phyloP scores from a whole-genome alignment of 2,329 filamentous ascomycete genomes.

The Xylariaceae sp. region DNA sequence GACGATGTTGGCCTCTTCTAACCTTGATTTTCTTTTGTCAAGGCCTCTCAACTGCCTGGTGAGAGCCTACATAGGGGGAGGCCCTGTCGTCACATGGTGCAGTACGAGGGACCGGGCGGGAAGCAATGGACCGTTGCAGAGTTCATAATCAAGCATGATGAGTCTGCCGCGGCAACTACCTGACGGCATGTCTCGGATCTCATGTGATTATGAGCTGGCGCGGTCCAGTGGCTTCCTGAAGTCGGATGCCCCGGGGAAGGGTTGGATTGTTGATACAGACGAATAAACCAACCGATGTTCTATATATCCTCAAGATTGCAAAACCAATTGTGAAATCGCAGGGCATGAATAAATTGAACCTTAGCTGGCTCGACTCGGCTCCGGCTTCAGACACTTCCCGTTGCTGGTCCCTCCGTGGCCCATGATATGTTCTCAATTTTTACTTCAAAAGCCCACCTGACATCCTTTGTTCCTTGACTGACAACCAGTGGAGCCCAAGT shows the following conservation, averaged over 20 bases:
- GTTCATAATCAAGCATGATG: no score
- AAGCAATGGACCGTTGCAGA: constrained; percentile 19
- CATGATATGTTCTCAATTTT: no score
- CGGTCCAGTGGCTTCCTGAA: background rate
- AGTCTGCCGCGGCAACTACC: no score
- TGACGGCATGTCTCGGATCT: no score
- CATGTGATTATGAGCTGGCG: no score
- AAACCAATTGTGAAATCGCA: background rate
- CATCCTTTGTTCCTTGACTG: no score
- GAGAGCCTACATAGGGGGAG: constrained; percentile 22
- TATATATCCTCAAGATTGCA: constrained; percentile 12
- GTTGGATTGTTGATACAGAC: constrained; percentile 23
- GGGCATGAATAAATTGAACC: background rate
- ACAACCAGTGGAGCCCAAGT: no score
- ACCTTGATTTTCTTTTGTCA: constrained; percentile 28
- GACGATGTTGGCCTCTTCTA: constrained; percentile 27
- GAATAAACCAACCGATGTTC: constrained; percentile 22
- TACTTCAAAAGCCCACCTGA: no score
- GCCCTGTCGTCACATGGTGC: constrained; percentile 16
- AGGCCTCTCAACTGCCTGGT: constrained; percentile 25
- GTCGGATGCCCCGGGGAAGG: constrained; percentile 12
- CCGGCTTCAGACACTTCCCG: background rate
- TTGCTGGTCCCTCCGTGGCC: no score
- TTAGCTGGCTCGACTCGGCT: background rate
- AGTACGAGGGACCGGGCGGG: constrained; percentile 16